Percentiles rank a stretch among this genome's conserved stretches.
Evolutionary conservation across 257 asterid species (phyloP).

Genomic region (Ehretia macrophylla): DNA sequence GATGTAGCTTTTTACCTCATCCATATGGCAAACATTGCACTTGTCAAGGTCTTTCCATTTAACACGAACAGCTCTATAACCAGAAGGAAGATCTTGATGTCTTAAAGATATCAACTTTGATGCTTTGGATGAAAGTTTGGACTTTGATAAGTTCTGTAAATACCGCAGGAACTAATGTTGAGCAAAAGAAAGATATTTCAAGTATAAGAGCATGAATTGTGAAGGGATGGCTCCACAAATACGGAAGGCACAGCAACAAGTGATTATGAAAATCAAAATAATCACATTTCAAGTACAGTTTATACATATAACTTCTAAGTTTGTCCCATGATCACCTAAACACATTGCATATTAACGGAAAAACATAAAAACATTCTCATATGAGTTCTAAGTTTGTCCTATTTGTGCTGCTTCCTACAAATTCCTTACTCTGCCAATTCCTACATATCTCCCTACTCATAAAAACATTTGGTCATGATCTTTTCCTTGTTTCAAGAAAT

Average conservation of each 20-base stretch:
- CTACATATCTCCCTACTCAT: too few species aligned
- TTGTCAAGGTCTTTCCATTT: constrained; percentile 97
- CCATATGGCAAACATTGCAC: constrained; percentile 99
- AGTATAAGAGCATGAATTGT: not conserved
- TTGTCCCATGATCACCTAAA: too few species aligned
- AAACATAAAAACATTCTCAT: too few species aligned
- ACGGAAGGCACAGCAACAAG: not conserved
- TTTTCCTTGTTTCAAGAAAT: too few species aligned
- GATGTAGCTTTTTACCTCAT: constrained; percentile 57
- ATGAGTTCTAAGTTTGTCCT: too few species aligned
- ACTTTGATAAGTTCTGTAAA: constrained; percentile 68
- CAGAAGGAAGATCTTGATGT: constrained; percentile 43
- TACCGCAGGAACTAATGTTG: constrained; percentile 12
- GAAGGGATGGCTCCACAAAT: not conserved
- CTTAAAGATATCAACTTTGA: constrained; percentile 47
- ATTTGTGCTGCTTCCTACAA: too few species aligned
- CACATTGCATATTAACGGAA: too few species aligned
- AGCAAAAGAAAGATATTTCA: constrained; percentile 22
- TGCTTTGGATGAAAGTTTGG: constrained; percentile 39
- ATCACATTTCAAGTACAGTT: not conserved
- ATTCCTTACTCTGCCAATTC: too few species aligned
- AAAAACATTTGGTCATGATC: too few species aligned
- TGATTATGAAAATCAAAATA: not conserved
- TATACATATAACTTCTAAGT: not conserved
- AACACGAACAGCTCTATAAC: constrained; percentile 78